Percentiles rank a stretch among this genome's conserved stretches.
Conservation (phyloP, 805 yeast genomes). For the Yarrowia phangngaensis region DNA sequence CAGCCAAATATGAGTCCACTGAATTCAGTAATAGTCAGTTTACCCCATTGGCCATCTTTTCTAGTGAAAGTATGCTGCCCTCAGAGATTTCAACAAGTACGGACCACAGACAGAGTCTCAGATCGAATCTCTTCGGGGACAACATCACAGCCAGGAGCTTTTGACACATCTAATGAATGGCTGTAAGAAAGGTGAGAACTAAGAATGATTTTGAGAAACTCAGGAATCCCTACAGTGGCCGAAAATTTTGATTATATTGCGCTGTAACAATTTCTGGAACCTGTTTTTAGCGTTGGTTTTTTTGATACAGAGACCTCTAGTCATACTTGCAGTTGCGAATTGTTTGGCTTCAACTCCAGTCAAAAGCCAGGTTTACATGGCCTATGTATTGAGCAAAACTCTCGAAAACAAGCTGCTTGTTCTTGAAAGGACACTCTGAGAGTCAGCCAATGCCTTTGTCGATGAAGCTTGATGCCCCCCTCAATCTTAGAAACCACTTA, state of each 20-base stretch:
- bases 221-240: conserved; percentile 26
- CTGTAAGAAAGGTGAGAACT: conserved; percentile 27
- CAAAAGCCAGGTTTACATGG: too few species aligned
- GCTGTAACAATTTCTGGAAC: conserved; percentile 12
- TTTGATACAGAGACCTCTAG: conserved; percentile 11
- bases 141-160: conserved; percentile 26
- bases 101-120: conserved; percentile 14
- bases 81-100: conserved; percentile 19
- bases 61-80: conserved; percentile 8
- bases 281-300: conserved; percentile 9
- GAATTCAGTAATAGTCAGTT: conserved; percentile 16
- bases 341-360: too few species aligned
- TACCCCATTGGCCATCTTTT: conserved; percentile 17
- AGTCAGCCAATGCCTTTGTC: too few species aligned
- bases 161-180: conserved; percentile 28
- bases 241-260: conserved; percentile 26
- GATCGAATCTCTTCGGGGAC: conserved; percentile 15
- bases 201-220: conserved; percentile 20
- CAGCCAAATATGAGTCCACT: conserved; percentile 12
- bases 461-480: too few species aligned
- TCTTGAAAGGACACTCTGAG: too few species aligned
- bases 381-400: too few species aligned
- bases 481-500: too few species aligned
- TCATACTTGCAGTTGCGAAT: too few species aligned
- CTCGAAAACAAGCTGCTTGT: not conserved